Evolutionary conservation across 768 basidiomycete species (phyloP).

Genomic region (Lactarius quietus): DNA sequence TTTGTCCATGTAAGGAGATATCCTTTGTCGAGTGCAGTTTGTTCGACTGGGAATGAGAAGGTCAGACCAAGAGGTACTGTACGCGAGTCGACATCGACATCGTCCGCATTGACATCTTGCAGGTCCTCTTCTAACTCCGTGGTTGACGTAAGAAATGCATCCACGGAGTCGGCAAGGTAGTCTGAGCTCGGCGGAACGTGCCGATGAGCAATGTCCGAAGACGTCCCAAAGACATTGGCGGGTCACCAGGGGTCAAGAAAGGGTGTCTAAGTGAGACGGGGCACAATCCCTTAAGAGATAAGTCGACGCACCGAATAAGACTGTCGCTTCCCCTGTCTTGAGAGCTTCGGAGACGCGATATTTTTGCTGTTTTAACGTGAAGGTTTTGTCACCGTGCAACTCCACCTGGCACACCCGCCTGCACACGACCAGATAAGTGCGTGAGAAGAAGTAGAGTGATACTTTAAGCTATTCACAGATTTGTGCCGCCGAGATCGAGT

Average conservation of each 20-base stretch:
- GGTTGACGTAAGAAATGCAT: slow-evolving; percentile 80
- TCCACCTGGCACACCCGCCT: slow-evolving; percentile 95
- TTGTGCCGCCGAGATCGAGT: slow-evolving; percentile 95
- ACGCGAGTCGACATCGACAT: slow-evolving; percentile 38
- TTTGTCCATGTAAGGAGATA: slow-evolving; percentile 95
- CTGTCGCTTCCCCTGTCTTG: slow-evolving; percentile 87
- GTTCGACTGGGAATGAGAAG: slow-evolving; percentile 97
- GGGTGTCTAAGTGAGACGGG: background rate
- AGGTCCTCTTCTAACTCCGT: slow-evolving; percentile 2
- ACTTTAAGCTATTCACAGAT: slow-evolving; percentile 59
- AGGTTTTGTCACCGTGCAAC: slow-evolving; percentile 86
- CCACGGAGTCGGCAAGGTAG: slow-evolving; percentile 96
- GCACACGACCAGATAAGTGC: slow-evolving; percentile 19
- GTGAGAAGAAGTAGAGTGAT: background rate
- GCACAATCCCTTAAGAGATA: background rate
- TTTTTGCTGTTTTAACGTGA: slow-evolving; percentile 90
- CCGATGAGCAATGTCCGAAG: background rate
- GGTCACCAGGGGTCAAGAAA: background rate
- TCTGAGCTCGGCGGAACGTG: slow-evolving; percentile 45
- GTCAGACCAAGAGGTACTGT: slow-evolving; percentile 79
- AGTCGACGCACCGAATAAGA: slow-evolving; percentile 67
- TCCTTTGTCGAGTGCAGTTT: slow-evolving; percentile 87
- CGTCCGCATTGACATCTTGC: slow-evolving; percentile 16
- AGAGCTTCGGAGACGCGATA: slow-evolving; percentile 92
- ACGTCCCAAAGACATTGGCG: too few species aligned